Conservation (phyloP, 75 land plant genomes). For the Larix kaempferi region DNA sequence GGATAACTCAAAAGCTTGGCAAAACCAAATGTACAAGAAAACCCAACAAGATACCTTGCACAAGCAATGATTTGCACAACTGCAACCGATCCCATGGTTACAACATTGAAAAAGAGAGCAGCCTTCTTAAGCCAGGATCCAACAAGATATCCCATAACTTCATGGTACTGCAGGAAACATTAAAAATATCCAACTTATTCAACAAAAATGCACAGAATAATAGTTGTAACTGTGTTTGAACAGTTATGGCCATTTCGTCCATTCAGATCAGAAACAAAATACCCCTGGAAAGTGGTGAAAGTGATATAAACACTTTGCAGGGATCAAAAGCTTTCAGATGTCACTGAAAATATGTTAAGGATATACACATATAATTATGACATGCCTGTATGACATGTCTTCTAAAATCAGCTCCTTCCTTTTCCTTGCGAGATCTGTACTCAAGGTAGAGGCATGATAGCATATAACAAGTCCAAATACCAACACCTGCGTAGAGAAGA, state of each 20-base stretch:
- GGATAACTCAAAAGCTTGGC: neutral
- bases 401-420: slow-evolving; percentile 45
- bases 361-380: neutral
- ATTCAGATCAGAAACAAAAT: neutral
- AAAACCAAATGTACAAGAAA: neutral
- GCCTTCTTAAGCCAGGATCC: slow-evolving; percentile 19
- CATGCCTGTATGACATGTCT: slow-evolving; percentile 34
- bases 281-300: neutral
- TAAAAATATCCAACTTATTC: neutral
- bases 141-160: slow-evolving; percentile 26
- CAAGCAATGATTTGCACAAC: slow-evolving; percentile 42
- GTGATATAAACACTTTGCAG: neutral
- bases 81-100: slow-evolving; percentile 26
- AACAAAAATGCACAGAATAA: neutral
- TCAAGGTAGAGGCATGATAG: slow-evolving; percentile 34
- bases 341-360: neutral
- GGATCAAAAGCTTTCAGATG: neutral
- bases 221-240: too few species aligned
- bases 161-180: slow-evolving; percentile 24
- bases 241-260: too few species aligned
- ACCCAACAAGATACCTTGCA: slow-evolving; percentile 20
- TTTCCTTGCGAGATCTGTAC: slow-evolving; percentile 43
- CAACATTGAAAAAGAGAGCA: slow-evolving; percentile 31
- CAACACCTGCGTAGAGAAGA: slow-evolving; percentile 24
- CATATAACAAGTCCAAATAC: slow-evolving; percentile 42